Conservation (phyloP, 2,329 filamentous ascomycete species). For the Phyllosticta ampelicida region DNA sequence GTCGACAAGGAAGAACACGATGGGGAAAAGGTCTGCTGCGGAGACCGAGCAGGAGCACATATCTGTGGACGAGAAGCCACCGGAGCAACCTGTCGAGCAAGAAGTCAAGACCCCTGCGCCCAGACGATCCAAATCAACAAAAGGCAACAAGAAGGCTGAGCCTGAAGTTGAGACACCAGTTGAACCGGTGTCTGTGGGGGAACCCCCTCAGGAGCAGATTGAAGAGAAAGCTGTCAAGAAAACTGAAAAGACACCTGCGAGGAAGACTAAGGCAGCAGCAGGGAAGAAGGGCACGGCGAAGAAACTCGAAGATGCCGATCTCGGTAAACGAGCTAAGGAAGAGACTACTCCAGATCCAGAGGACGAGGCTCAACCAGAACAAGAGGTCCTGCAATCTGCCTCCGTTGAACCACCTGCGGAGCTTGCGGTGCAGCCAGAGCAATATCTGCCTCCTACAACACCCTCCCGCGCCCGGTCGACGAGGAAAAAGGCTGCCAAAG, state of each 20-base stretch:
- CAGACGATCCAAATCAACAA: constrained; percentile 3
- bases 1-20: background rate
- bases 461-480: background rate
- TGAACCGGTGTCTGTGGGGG: constrained; percentile 13
- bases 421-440: background rate
- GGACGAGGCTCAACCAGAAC: background rate
- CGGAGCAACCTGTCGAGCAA: background rate
- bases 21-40: constrained; percentile 15
- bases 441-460: background rate
- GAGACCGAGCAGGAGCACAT: constrained; percentile 10
- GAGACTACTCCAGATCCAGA: background rate
- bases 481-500: background rate
- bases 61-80: background rate
- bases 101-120: background rate
- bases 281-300: background rate
- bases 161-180: constrained; percentile 14
- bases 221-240: background rate
- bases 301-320: background rate
- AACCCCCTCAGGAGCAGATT: constrained; percentile 10
- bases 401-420: background rate
- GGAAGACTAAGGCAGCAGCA: constrained; percentile 3
- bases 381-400: background rate
- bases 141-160: constrained; percentile 11
- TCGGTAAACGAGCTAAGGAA: background rate
- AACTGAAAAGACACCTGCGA: constrained; percentile 1